These are phyloP conservation scores for Nadsonia fulvescens DNA, from an alignment of 805 yeast species.

Conservation along the genomic window DNA sequence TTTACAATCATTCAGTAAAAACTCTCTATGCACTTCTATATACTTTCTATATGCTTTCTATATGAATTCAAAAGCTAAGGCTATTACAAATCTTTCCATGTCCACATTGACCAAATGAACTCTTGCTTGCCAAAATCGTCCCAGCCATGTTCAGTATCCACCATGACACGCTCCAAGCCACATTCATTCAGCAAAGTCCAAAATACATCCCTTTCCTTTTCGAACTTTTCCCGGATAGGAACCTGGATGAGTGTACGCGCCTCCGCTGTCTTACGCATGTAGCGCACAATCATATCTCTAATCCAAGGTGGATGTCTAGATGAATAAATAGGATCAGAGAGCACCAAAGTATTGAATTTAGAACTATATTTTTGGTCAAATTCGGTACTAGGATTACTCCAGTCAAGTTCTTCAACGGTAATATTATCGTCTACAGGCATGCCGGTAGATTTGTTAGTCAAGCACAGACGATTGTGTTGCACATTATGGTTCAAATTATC, in stretches of 20 bases:
- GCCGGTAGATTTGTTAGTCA: too few relatives aligned
- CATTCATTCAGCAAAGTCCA: slow-evolving; percentile 32
- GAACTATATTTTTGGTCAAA: slow-evolving; percentile 12
- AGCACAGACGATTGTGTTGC: slow-evolving; percentile 27
- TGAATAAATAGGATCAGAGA: slow-evolving; percentile 85
- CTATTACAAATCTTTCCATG: slow-evolving; percentile 3
- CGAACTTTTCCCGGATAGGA: slow-evolving; percentile 55
- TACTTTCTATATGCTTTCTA: too few relatives aligned
- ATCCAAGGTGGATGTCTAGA: slow-evolving; percentile 64
- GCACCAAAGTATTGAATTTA: slow-evolving; percentile 39
- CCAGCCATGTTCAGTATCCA: slow-evolving; percentile 38
- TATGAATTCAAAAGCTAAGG: too few relatives aligned
- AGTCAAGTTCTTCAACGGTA: slow-evolving; percentile 44
- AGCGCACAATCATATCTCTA: slow-evolving; percentile 34
- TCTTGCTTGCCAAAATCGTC: slow-evolving; percentile 74
- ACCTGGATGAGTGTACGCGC: slow-evolving; percentile 49
- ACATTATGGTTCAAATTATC: slow-evolving; percentile 48
- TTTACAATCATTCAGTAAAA: too few relatives aligned
- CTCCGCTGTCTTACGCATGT: slow-evolving; percentile 20
- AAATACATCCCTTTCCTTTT: slow-evolving; percentile 40
- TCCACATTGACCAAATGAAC: slow-evolving; percentile 23
- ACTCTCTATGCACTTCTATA: too few relatives aligned
- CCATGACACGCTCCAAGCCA: slow-evolving; percentile 18
- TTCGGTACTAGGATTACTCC: slow-evolving; percentile 40
- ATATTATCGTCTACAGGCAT: slow-evolving; percentile 9